These are phyloP conservation scores for Crithidia thermophila DNA, from an alignment of 208 protist genomes.

Conservation along the genomic window DNA sequence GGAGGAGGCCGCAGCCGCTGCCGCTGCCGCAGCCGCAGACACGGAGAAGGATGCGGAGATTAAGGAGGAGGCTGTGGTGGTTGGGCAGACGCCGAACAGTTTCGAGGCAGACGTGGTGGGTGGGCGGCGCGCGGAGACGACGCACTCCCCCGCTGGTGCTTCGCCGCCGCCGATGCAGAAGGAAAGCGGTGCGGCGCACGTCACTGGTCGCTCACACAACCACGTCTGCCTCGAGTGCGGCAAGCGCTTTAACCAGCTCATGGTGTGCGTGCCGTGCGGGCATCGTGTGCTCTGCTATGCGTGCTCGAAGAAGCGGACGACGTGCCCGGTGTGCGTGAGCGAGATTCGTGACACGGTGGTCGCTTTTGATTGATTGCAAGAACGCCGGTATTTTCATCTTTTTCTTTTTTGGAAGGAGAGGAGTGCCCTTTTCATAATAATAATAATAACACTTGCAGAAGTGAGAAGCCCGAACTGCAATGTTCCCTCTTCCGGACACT, in stretches of 20 bases:
- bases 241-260: conserved; percentile 39
- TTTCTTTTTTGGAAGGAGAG: too few relatives aligned
- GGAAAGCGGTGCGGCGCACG: too few relatives aligned
- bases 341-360: conserved; percentile 39
- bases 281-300: conserved; percentile 77
- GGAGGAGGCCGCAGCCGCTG: conserved; percentile 8
- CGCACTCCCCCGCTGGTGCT: neutral
- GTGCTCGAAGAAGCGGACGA: conserved; percentile 56
- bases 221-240: conserved; percentile 46
- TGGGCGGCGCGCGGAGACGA: neutral
- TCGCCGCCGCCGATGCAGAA: neutral
- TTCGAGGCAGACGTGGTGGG: neutral
- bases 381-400: neutral
- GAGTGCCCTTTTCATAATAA: too few relatives aligned
- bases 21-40: neutral
- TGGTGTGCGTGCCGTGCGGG: conserved; percentile 75
- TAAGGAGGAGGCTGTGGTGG: conserved; percentile 1
- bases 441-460: too few relatives aligned
- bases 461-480: too few relatives aligned
- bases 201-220: conserved; percentile 7
- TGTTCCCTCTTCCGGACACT: too few relatives aligned
- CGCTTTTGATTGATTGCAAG: conserved; percentile 32
- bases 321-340: conserved; percentile 79
- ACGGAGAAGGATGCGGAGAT: neutral
- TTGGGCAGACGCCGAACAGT: neutral